Percentiles rank a stretch among this genome's conserved stretches.
These are phyloP conservation scores for Chytriomyces sp. DNA, from an alignment of 192 early-diverging fungal species.

Conservation along the genomic window DNA sequence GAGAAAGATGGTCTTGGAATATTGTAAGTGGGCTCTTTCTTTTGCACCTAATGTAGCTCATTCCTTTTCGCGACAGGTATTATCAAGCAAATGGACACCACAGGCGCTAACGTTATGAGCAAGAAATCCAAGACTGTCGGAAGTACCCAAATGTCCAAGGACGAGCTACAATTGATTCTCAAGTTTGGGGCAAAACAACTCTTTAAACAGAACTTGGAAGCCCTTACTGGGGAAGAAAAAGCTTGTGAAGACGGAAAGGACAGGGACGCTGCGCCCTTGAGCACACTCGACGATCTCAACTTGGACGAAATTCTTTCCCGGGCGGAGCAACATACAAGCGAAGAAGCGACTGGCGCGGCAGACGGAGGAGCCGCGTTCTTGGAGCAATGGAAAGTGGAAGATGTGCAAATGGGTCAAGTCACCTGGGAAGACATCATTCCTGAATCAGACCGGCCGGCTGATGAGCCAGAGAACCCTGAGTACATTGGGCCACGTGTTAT, in stretches of 20 bases:
- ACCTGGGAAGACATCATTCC: constrained; percentile 98
- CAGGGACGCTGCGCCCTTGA: constrained; percentile 1
- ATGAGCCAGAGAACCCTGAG: constrained; percentile 59
- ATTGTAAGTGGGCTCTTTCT: constrained; percentile 57
- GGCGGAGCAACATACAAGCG: constrained; percentile 85
- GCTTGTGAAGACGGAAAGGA: not conserved
- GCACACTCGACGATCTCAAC: constrained; percentile 91
- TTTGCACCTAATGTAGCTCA: not conserved
- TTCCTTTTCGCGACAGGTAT: constrained; percentile 49
- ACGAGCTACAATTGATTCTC: constrained; percentile 92
- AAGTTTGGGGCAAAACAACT: constrained; percentile 99
- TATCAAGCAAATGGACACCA: constrained; percentile 99
- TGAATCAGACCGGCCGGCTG: constrained; percentile 72
- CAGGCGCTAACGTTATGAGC: constrained; percentile 73
- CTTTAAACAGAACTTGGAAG: constrained; percentile 70
- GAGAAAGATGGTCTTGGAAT: constrained; percentile 99
- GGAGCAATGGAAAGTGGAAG: constrained; percentile 90
- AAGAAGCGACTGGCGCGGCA: constrained; percentile 54
- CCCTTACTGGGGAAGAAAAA: constrained; percentile 47
- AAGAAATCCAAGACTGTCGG: constrained; percentile 42
- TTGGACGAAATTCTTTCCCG: constrained; percentile 95
- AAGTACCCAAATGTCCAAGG: constrained; percentile 60
- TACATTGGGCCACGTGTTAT: constrained; percentile 30
- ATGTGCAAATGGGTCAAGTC: constrained; percentile 73
- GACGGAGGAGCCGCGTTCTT: constrained; percentile 88